Evolutionary conservation across 805 yeast genomes (phyloP).

Genomic region (Yarrowia hollandica): DNA sequence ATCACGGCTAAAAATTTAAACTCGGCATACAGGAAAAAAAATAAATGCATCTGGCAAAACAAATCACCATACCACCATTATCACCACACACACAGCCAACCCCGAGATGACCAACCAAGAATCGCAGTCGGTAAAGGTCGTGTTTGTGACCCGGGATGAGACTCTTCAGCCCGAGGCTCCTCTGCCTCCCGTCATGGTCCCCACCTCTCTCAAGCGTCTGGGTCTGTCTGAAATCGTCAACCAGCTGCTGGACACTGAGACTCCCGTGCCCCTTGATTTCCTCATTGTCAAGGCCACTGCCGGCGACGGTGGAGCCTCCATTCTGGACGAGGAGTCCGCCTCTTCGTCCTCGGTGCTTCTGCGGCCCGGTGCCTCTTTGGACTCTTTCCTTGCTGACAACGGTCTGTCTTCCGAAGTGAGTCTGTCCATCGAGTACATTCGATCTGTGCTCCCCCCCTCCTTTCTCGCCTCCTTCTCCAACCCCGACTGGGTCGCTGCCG

Average conservation of each 20-base stretch:
- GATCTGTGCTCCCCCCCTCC: constrained; percentile 93
- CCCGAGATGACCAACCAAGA: constrained; percentile 14
- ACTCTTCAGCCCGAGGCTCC: constrained; percentile 56
- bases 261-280: constrained; percentile 88
- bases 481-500: constrained; percentile 93
- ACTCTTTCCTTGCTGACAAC: constrained; percentile 70
- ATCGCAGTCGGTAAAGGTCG: constrained; percentile 64
- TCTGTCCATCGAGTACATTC: constrained; percentile 80
- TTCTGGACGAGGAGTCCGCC: constrained; percentile 21
- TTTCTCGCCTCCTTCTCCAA: constrained; percentile 82
- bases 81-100: constrained; percentile 7
- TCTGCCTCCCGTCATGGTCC: constrained; percentile 84
- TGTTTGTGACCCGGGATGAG: constrained; percentile 76
- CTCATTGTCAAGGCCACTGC: constrained; percentile 47
- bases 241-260: constrained; percentile 63
- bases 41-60: constrained; percentile 20
- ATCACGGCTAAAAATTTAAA: constrained; percentile 7
- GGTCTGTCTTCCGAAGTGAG: constrained; percentile 83
- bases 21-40: constrained; percentile 28
- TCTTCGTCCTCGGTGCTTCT: constrained; percentile 50
- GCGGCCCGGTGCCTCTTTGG: constrained; percentile 60
- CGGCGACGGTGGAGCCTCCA: constrained; percentile 52
- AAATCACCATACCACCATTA: constrained; percentile 3
- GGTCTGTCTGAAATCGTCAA: constrained; percentile 95
- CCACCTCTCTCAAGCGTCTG: constrained; percentile 78